Conservation (phyloP, 176 grass and related monocot genomes). For the Calamus simplicifolius region DNA sequence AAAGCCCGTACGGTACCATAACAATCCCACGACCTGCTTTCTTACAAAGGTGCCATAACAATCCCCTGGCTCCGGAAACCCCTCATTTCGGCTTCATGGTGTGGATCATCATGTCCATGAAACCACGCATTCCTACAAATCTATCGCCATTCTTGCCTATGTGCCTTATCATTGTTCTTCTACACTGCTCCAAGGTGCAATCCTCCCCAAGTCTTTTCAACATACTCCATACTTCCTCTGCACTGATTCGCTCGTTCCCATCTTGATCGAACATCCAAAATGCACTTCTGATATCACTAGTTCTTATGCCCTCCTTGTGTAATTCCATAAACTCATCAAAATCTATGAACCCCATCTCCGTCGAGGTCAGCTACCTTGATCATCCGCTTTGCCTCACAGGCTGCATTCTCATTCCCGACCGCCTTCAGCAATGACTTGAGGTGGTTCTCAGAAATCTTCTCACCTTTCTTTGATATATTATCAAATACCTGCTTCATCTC, state of each 20-base stretch:
- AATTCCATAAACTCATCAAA: slow-evolving; percentile 63
- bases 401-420: neutral
- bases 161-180: slow-evolving; percentile 45
- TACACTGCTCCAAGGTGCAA: slow-evolving; percentile 39
- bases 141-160: slow-evolving; percentile 44
- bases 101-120: slow-evolving; percentile 80
- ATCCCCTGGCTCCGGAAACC: no score
- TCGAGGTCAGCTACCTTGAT: slow-evolving; percentile 32
- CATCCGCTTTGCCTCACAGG: slow-evolving; percentile 34
- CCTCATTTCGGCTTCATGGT: slow-evolving; percentile 37
- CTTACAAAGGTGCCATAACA: no score
- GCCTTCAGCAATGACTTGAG: slow-evolving; percentile 25
- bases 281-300: slow-evolving; percentile 43
- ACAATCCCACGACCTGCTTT: no score
- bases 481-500: slow-evolving; percentile 60
- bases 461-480: slow-evolving; percentile 25
- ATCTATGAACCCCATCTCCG: slow-evolving; percentile 46
- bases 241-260: slow-evolving; percentile 51
- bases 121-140: slow-evolving; percentile 67
- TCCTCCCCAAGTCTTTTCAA: slow-evolving; percentile 36
- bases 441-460: slow-evolving; percentile 23
- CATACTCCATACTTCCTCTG: slow-evolving; percentile 34
- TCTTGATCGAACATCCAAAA: slow-evolving; percentile 60
- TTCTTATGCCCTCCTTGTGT: slow-evolving; percentile 52
- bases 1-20: no score